phyloP scores from a whole-genome alignment of 768 basidiomycete genomes.

The Suillus lakei region DNA sequence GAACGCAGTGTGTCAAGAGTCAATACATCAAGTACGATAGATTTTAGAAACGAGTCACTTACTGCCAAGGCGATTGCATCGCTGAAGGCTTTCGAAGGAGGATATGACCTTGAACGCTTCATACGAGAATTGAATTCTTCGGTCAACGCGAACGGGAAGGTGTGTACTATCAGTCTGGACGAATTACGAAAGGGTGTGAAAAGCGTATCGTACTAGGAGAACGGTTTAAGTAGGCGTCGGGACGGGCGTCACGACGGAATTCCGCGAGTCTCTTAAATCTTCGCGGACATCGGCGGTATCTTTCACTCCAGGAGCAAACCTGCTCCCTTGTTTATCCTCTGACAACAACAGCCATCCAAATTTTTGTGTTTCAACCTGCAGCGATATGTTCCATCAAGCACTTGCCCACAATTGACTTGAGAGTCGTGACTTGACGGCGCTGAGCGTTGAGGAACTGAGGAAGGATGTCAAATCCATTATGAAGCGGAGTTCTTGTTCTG shows the following conservation, averaged over 20 bases:
- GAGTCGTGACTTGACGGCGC: neutral
- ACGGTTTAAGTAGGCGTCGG: neutral
- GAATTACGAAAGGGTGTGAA: neutral
- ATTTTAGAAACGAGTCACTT: neutral
- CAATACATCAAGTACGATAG: constrained; percentile 14
- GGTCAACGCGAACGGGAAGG: neutral
- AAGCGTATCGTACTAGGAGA: neutral
- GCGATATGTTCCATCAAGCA: neutral
- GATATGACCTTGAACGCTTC: neutral
- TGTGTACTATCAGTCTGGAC: neutral
- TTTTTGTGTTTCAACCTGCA: neutral
- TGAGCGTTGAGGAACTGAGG: neutral
- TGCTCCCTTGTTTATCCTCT: neutral
- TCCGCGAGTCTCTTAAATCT: neutral
- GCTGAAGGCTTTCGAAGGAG: neutral
- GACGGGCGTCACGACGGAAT: neutral
- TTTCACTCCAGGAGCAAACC: neutral
- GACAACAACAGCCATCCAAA: neutral
- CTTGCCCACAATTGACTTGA: neutral
- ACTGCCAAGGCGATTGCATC: neutral
- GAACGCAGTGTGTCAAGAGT: neutral
- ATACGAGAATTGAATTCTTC: neutral
- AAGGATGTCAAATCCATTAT: neutral
- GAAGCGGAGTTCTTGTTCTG: neutral
- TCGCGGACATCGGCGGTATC: neutral